phyloP scores from a whole-genome alignment of 1,139 yeast genomes.

The Kluyveromyces marxianus region DNA sequence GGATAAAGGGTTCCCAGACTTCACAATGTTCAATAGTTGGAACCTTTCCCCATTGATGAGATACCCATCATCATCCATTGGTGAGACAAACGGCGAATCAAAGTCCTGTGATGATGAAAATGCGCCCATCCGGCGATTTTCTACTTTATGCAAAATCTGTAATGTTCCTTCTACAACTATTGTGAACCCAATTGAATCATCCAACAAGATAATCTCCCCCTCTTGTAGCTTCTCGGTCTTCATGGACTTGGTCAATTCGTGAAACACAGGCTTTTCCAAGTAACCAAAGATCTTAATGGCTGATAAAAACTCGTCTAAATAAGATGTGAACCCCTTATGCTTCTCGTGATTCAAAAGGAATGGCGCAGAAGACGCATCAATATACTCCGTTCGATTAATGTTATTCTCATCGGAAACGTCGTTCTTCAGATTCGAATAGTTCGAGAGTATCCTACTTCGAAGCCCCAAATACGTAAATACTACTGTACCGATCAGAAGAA shows the following conservation, averaged over 20 bases:
- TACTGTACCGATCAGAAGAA: slow-evolving; percentile 1
- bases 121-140: slow-evolving; percentile 2
- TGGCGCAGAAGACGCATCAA: slow-evolving; percentile 10
- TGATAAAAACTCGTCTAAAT: slow-evolving; percentile 79
- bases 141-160: slow-evolving; percentile 64
- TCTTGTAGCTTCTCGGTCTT: slow-evolving; percentile 75
- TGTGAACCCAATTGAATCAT: slow-evolving; percentile 75
- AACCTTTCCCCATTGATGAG: slow-evolving; percentile 34
- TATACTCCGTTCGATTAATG: slow-evolving; percentile 7
- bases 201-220: slow-evolving; percentile 68
- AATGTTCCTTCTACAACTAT: slow-evolving; percentile 92
- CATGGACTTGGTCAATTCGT: slow-evolving; percentile 87
- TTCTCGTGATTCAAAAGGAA: slow-evolving; percentile 6
- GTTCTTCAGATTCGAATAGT: slow-evolving; percentile 9
- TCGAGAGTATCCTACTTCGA: slow-evolving; percentile 8
- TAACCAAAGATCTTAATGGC: slow-evolving; percentile 95
- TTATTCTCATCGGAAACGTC: slow-evolving; percentile 9
- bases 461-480: slow-evolving; percentile 8
- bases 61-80: slow-evolving; percentile 9
- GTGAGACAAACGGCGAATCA: background rate
- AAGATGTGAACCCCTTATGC: slow-evolving; percentile 33
- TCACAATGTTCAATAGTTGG: slow-evolving; percentile 75
- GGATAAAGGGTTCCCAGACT: slow-evolving; percentile 78
- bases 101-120: slow-evolving; percentile 3
- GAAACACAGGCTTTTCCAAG: slow-evolving; percentile 81